Percentiles rank a stretch among this genome's conserved stretches.
Evolutionary conservation across 352 stramenopile species (phyloP).

Genomic region (Phytophthora pseudosyringae): DNA sequence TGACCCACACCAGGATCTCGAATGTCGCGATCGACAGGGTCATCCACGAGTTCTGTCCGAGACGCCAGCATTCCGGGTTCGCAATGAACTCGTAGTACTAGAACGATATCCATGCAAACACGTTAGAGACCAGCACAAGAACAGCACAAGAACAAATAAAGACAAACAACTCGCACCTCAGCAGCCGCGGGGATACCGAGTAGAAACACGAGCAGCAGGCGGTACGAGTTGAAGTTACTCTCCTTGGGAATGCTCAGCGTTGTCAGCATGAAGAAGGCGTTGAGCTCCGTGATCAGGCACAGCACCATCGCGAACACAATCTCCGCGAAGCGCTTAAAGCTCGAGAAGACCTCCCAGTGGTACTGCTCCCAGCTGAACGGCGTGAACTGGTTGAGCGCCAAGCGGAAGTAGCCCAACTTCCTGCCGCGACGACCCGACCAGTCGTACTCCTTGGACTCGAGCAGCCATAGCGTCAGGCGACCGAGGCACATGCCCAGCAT

Average conservation of each 20-base stretch:
- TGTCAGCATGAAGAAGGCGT: constrained; percentile 94
- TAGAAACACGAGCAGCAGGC: constrained; percentile 79
- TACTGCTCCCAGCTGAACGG: constrained; percentile 90
- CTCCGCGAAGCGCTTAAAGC: constrained; percentile 87
- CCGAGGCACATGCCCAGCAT: constrained; percentile 89
- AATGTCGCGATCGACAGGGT: constrained; percentile 79
- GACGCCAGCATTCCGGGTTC: constrained; percentile 75
- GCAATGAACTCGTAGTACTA: constrained; percentile 90
- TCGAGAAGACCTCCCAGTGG: constrained; percentile 93
- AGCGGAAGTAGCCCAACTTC: constrained; percentile 70
- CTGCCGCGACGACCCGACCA: constrained; percentile 85
- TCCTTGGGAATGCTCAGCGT: constrained; percentile 89
- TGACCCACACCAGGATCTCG: constrained; percentile 84
- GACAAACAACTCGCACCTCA: constrained; percentile 48
- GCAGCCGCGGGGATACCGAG: constrained; percentile 80
- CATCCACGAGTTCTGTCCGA: constrained; percentile 89
- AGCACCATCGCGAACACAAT: constrained; percentile 89
- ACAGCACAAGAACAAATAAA: not conserved
- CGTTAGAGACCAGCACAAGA: constrained; percentile 11
- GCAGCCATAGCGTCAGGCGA: constrained; percentile 71
- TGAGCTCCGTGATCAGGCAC: constrained; percentile 89
- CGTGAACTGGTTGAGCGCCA: constrained; percentile 88
- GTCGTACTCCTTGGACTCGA: constrained; percentile 91
- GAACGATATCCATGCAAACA: not conserved
- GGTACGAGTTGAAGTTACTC: constrained; percentile 86